Conservation (phyloP, 768 basidiomycete genomes). For the Sporobolomyces pararoseus region DNA sequence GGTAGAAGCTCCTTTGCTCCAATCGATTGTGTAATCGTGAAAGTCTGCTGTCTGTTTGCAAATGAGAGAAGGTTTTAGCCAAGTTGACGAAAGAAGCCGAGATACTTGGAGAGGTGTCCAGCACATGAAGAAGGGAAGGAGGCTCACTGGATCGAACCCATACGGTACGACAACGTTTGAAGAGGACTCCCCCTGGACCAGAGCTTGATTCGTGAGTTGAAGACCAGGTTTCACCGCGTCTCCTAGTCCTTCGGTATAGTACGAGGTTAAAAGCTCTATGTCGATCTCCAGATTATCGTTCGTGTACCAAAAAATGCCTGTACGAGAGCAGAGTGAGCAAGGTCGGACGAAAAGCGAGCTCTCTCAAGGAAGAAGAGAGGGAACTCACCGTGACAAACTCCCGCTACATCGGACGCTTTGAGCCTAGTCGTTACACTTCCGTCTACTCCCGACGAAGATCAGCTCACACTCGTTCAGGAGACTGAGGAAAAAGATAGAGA, state of each 20-base stretch:
- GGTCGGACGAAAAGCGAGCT: neutral
- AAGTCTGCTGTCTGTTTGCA: neutral
- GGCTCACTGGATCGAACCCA: constrained; percentile 17
- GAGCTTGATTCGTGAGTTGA: constrained; percentile 11
- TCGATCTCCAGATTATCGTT: constrained; percentile 16
- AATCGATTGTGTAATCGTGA: constrained; percentile 20
- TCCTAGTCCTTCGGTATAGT: constrained; percentile 1
- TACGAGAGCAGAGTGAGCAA: neutral
- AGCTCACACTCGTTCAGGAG: neutral
- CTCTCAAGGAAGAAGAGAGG: neutral
- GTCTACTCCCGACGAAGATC: neutral
- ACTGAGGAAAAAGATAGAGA: neutral
- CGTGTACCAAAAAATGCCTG: constrained; percentile 8
- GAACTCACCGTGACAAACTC: neutral
- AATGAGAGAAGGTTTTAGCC: too few relatives aligned
- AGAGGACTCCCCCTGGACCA: neutral
- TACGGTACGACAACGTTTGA: neutral
- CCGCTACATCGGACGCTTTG: neutral
- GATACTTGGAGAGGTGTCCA: neutral
- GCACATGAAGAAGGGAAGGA: neutral
- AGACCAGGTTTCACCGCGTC: constrained; percentile 13
- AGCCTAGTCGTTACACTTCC: neutral
- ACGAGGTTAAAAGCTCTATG: constrained; percentile 15
- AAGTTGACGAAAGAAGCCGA: too few relatives aligned
- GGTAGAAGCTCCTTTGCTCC: neutral